Percentiles rank a stretch among this genome's conserved stretches.
phyloP scores from a whole-genome alignment of 192 early-diverging fungal species.

The Backusella psychrophila region DNA sequence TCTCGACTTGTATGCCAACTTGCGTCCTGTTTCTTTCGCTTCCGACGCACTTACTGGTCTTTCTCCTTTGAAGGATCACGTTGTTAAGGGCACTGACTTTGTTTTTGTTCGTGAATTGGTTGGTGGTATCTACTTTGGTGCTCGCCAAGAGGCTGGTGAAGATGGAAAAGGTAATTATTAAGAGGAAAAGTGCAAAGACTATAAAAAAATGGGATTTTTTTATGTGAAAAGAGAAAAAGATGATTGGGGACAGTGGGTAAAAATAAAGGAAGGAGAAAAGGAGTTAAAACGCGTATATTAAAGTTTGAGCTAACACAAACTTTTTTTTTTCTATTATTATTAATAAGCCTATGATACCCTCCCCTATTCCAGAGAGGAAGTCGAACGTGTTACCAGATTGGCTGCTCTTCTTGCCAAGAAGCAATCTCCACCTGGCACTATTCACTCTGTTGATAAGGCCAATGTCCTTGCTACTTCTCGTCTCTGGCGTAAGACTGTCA shows the following conservation, averaged over 20 bases:
- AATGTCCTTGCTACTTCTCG: slow-evolving; percentile 97
- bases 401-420: slow-evolving; percentile 83
- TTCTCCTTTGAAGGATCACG: slow-evolving; percentile 89
- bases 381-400: slow-evolving; percentile 94
- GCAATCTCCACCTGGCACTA: slow-evolving; percentile 75
- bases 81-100: slow-evolving; percentile 90
- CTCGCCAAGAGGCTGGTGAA: slow-evolving; percentile 80
- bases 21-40: slow-evolving; percentile 93
- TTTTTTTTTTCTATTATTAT: slow-evolving; percentile 6
- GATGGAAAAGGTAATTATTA: slow-evolving; percentile 66
- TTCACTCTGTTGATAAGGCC: slow-evolving; percentile 98
- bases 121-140: slow-evolving; percentile 98
- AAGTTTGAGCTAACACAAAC: background rate
- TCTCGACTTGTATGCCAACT: slow-evolving; percentile 94
- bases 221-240: background rate
- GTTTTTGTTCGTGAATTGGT: slow-evolving; percentile 94
- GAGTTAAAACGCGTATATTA: slow-evolving; percentile 6
- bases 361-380: slow-evolving; percentile 87
- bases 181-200: background rate
- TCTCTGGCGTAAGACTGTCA: slow-evolving; percentile 94
- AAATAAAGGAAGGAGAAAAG: background rate
- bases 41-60: slow-evolving; percentile 74
- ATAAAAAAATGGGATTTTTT: background rate
- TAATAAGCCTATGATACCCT: slow-evolving; percentile 86
- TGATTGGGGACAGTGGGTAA: background rate